Conservation (phyloP, 352 stramenopile species). For the Pythium aristosporum region DNA sequence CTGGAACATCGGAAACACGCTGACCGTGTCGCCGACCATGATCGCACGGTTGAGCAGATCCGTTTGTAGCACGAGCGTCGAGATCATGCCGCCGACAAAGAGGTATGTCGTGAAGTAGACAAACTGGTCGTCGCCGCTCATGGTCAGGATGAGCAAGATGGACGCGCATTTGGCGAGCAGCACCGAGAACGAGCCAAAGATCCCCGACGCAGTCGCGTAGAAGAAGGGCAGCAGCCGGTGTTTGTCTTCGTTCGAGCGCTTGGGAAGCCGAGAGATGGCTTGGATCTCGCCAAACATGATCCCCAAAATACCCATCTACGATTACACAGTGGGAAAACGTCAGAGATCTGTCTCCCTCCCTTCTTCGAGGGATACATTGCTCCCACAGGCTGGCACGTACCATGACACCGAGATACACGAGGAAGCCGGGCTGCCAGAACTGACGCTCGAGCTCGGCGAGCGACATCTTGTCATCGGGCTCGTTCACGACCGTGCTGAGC, state of each 20-base stretch:
- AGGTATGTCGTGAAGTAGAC: constrained; percentile 84
- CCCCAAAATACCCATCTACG: constrained; percentile 54
- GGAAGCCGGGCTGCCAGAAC: constrained; percentile 75
- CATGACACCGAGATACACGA: constrained; percentile 80
- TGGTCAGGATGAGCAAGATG: constrained; percentile 75
- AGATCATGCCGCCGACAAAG: constrained; percentile 81
- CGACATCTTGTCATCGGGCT: constrained; percentile 78
- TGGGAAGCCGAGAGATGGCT: constrained; percentile 51
- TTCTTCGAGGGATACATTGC: neutral
- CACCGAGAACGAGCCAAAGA: constrained; percentile 84
- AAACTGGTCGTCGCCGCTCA: constrained; percentile 84
- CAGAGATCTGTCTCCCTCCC: neutral
- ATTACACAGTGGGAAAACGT: neutral
- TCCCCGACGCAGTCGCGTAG: constrained; percentile 78
- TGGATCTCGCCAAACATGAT: constrained; percentile 78
- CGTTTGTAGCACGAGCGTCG: constrained; percentile 79
- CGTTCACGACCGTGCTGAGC: constrained; percentile 76
- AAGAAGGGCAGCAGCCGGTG: constrained; percentile 73
- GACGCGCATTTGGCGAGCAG: constrained; percentile 82
- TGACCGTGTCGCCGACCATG: constrained; percentile 82
- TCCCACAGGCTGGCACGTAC: constrained; percentile 25
- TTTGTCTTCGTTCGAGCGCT: constrained; percentile 52
- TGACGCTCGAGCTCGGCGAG: constrained; percentile 76
- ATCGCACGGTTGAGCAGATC: constrained; percentile 83
- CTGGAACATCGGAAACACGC: constrained; percentile 87